Conservation (phyloP, 768 basidiomycete species). For the Russula compacta region DNA sequence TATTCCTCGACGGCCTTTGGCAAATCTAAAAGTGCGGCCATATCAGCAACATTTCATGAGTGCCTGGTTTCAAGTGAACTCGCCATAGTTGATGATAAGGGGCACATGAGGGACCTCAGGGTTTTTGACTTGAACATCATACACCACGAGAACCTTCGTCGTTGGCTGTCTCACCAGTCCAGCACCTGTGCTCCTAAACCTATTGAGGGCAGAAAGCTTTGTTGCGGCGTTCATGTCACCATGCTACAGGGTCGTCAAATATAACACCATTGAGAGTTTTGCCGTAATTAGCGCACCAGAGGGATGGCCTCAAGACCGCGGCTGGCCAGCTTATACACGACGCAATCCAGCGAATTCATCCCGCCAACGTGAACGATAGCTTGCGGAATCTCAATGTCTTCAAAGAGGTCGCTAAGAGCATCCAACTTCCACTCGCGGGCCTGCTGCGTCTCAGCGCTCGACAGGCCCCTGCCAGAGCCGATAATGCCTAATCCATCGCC, state of each 20-base stretch:
- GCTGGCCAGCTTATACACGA: conserved; percentile 82
- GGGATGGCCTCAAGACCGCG: conserved; percentile 83
- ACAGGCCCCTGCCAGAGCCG: conserved; percentile 79
- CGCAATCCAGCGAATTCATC: conserved; percentile 76
- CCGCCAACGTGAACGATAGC: conserved; percentile 86
- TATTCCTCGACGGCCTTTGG: conserved; percentile 97
- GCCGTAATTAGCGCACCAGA: conserved; percentile 45
- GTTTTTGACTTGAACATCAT: conserved; percentile 87
- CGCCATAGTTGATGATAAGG: conserved; percentile 92
- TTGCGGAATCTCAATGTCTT: conserved; percentile 73
- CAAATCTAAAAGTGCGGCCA: conserved; percentile 44
- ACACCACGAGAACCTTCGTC: conserved; percentile 79
- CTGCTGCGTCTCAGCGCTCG: conserved; percentile 74
- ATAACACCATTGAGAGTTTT: conserved; percentile 1
- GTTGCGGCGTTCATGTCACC: conserved; percentile 86
- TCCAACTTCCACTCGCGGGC: conserved; percentile 94
- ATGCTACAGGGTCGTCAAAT: conserved; percentile 42
- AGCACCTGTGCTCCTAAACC: conserved; percentile 58
- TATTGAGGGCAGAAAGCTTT: conserved; percentile 73
- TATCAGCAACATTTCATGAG: neutral
- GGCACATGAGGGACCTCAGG: conserved; percentile 87
- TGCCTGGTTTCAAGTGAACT: conserved; percentile 15
- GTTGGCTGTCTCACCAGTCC: conserved; percentile 54
- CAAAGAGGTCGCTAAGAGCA: conserved; percentile 81
- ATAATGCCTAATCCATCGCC: conserved; percentile 78